phyloP scores from a whole-genome alignment of 2,329 filamentous ascomycete species.

The Trichoderma harzianum region DNA sequence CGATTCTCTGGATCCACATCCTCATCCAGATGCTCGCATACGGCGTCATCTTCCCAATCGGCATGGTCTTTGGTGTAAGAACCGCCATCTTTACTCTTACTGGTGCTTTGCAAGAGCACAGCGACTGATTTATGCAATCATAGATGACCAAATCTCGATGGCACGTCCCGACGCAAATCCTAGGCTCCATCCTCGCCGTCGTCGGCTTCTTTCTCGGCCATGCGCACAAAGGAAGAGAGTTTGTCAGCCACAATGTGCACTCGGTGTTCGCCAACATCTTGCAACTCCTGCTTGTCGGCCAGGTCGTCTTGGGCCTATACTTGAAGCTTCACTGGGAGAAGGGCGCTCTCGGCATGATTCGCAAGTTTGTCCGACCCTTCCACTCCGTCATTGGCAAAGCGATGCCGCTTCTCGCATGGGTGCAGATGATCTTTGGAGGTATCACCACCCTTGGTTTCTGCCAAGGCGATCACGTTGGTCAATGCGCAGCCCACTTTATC shows the following conservation, averaged over 20 bases:
- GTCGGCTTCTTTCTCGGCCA: conserved; percentile 90
- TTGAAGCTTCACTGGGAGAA: conserved; percentile 84
- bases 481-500: conserved; percentile 95
- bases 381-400: conserved; percentile 83
- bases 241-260: conserved; percentile 72
- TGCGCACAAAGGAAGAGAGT: conserved; percentile 83
- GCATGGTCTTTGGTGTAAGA: conserved; percentile 90
- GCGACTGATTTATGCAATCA: neutral
- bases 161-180: conserved; percentile 85
- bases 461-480: conserved; percentile 82
- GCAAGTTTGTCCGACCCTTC: conserved; percentile 64
- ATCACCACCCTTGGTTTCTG: conserved; percentile 93
- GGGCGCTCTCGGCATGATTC: conserved; percentile 75
- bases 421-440: conserved; percentile 93
- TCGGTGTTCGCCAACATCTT: conserved; percentile 74
- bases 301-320: conserved; percentile 80
- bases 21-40: conserved; percentile 82
- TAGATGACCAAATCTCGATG: conserved; percentile 86
- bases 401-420: conserved; percentile 84
- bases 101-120: neutral
- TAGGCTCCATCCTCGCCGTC: conserved; percentile 71
- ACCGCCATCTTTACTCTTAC: neutral
- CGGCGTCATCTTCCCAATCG: conserved; percentile 86
- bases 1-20: conserved; percentile 91
- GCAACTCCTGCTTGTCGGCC: conserved; percentile 73